A percentile compares a stretch with the other conserved stretches of the same genome.
phyloP scores from a whole-genome alignment of 768 basidiomycete genomes.

The Calocybe cyanea region DNA sequence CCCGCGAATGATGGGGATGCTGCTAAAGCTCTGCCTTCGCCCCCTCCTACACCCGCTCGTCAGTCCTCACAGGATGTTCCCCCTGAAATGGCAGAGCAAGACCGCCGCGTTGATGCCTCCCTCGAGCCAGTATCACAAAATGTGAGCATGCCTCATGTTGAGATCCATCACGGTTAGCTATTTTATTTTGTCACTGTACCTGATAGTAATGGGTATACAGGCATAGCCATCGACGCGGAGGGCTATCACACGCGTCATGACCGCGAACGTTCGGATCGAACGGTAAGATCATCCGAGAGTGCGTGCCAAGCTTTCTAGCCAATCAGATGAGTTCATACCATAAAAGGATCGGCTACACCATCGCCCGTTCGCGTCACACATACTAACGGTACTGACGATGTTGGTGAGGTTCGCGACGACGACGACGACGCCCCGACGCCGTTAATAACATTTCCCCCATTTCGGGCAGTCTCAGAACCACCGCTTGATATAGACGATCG shows the following conservation, averaged over 20 bases:
- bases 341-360: slow-evolving; percentile 20
- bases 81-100: slow-evolving; percentile 34
- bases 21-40: slow-evolving; percentile 26
- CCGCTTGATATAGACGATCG: slow-evolving; percentile 42
- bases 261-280: slow-evolving; percentile 38
- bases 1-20: slow-evolving; percentile 26
- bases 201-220: slow-evolving; percentile 29
- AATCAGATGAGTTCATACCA: no score
- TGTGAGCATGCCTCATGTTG: slow-evolving; percentile 49
- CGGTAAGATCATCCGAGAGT: slow-evolving; percentile 27
- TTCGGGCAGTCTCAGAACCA: slow-evolving; percentile 61
- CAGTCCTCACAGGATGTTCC: slow-evolving; percentile 13
- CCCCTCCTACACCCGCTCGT: slow-evolving; percentile 25
- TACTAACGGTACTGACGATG: not conserved
- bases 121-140: slow-evolving; percentile 39
- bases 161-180: slow-evolving; percentile 54
- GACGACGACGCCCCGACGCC: slow-evolving; percentile 1
- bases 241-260: slow-evolving; percentile 67
- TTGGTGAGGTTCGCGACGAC: slow-evolving; percentile 1
- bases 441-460: slow-evolving; percentile 17
- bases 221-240: slow-evolving; percentile 76
- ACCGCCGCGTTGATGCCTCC: slow-evolving; percentile 46
- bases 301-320: no score
- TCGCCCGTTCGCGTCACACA: slow-evolving; percentile 14
- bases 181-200: no score